Conservation (phyloP, 768 basidiomycete species). For the Tylopilus sp. region DNA sequence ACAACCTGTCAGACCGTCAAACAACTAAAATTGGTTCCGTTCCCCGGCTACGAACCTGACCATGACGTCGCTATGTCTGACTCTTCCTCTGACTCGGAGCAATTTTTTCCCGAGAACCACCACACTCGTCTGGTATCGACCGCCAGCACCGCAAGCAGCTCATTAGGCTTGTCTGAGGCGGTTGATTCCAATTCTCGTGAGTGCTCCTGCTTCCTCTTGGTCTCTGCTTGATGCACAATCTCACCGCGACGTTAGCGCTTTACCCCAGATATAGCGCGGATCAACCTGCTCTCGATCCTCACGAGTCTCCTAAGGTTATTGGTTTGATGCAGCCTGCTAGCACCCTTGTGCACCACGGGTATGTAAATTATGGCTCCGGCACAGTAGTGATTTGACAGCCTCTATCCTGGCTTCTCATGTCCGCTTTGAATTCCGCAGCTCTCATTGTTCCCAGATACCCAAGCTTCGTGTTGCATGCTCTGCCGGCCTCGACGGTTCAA, state of each 20-base stretch:
- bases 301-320: constrained; percentile 46
- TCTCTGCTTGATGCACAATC: not conserved
- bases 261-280: constrained; percentile 66
- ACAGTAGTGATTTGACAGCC: constrained; percentile 13
- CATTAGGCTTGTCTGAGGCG: constrained; percentile 48
- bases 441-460: constrained; percentile 74
- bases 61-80: constrained; percentile 70
- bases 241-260: constrained; percentile 20
- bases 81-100: constrained; percentile 53
- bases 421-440: constrained; percentile 34
- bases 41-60: constrained; percentile 63
- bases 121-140: constrained; percentile 66
- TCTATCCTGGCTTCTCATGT: constrained; percentile 5
- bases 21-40: constrained; percentile 72
- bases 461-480: constrained; percentile 80
- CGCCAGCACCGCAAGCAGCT: constrained; percentile 53
- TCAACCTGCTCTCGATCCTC: constrained; percentile 51
- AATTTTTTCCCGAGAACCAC: constrained; percentile 47
- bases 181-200: constrained; percentile 46
- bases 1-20: constrained; percentile 47
- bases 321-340: constrained; percentile 68
- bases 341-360: constrained; percentile 71
- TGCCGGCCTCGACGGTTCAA: constrained; percentile 60
- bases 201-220: constrained; percentile 18
- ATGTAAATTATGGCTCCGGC: constrained; percentile 28